These are phyloP conservation scores for Eimeria maxima DNA, from an alignment of 169 alveolate species.

Conservation along the genomic window DNA sequence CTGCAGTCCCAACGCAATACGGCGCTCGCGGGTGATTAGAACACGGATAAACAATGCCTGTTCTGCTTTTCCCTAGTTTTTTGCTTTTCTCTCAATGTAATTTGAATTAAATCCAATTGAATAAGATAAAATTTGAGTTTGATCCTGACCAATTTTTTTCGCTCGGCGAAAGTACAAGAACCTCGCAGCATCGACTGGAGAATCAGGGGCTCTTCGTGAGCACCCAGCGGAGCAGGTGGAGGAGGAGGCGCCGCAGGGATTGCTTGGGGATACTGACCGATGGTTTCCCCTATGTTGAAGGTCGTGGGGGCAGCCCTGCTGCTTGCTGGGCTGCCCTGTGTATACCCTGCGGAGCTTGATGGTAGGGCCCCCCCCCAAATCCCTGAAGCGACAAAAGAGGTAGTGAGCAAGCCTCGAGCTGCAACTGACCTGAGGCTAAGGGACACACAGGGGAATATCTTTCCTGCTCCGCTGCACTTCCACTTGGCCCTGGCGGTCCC, in stretches of 20 bases:
- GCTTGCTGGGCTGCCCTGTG: not conserved
- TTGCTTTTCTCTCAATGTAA: no score
- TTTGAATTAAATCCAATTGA: no score
- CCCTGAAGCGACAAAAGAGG: not conserved
- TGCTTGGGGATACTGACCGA: not conserved
- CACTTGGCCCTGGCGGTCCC: not conserved
- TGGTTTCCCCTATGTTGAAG: not conserved
- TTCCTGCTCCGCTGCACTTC: not conserved
- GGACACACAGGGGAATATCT: not conserved
- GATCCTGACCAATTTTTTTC: not conserved
- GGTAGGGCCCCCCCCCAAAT: not conserved
- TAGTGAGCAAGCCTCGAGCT: not conserved
- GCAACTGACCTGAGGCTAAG: not conserved
- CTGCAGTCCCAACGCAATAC: no score
- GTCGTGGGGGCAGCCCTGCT: constrained; percentile 20
- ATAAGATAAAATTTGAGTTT: no score
- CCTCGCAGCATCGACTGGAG: not conserved
- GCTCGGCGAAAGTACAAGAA: not conserved
- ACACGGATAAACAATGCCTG: no score
- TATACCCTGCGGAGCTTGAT: not conserved
- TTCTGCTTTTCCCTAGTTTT: no score
- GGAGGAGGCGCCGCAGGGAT: constrained; percentile 6
- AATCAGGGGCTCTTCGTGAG: not conserved
- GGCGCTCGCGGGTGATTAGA: no score
- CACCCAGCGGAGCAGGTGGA: constrained; percentile 32